Evolutionary conservation across 495 filamentous ascomycete species (phyloP).

Genomic region (Aspergillus nanangensis): DNA sequence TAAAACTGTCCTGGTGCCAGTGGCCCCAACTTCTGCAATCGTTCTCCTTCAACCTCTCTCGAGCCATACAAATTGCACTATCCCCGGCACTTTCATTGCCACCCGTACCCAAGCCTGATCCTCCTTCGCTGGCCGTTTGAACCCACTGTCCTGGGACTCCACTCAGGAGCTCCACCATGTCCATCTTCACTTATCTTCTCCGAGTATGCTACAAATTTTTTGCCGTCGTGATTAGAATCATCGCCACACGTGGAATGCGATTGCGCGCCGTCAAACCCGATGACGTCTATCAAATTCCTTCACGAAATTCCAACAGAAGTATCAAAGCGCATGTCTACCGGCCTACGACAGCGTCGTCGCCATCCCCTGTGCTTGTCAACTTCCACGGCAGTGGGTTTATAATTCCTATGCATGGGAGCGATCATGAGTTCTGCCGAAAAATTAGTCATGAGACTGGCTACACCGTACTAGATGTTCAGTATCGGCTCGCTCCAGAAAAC

Average conservation of each 20-base stretch:
- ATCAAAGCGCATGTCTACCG: constrained; percentile 45
- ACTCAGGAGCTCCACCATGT: constrained; percentile 10
- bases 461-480: constrained; percentile 54
- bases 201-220: constrained; percentile 23
- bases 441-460: constrained; percentile 31
- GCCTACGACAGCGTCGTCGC: constrained; percentile 14
- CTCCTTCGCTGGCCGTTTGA: not conserved
- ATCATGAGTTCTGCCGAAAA: constrained; percentile 37
- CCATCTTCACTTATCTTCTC: constrained; percentile 18
- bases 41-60: too few relatives aligned
- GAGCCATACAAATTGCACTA: too few relatives aligned
- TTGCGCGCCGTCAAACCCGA: constrained; percentile 22
- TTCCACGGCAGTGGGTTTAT: constrained; percentile 43
- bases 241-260: constrained; percentile 1
- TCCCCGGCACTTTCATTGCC: too few relatives aligned
- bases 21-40: too few relatives aligned
- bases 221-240: constrained; percentile 16
- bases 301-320: constrained; percentile 35
- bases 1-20: too few relatives aligned
- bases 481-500: constrained; percentile 73
- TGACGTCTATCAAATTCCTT: constrained; percentile 33
- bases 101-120: too few relatives aligned
- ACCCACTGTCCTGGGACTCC: not conserved
- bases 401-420: constrained; percentile 36
- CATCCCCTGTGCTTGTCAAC: constrained; percentile 40